Base-by-base conservation (phyloP, 1,284 basidiomycete genomes). In the Erythrobasidium hasegawianum region DNA sequence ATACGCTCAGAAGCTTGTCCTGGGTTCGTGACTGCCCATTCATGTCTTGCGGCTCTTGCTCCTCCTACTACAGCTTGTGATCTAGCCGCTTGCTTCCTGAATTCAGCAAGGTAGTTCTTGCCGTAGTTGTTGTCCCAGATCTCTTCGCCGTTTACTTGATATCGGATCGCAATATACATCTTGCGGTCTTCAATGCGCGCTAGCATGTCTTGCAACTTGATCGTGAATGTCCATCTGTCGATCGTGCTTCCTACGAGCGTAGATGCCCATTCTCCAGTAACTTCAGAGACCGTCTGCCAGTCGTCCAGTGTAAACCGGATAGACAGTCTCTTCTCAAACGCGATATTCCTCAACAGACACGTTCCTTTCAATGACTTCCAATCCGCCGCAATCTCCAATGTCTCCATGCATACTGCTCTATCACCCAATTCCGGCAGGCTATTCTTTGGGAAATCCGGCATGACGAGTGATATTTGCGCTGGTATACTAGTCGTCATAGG, bases 201-300 rank as follows among this genome's bases (percentile, higher is more conserved):
- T 66, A 79, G 75, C 66, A 77, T 73, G 72, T 83, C 82, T 58
- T 79, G 78, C 40, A 83, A 76, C 73, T 81, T 81, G 76, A 83
- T 78, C 26, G 74, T 74, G 71, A 83, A 83, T 20, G 75, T 72
- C 75, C 83, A 83, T 18, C 81, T 77, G 75, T 94, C 91, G 74
- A 85, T 84, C 39, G 75, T 79, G 57, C 81, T 82, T n/a, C 78
- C 78, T 64, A 81, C 80, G 18, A 87, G 76, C 26, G 87, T 86
- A 71, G 87, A 86, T 57, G 84, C 78, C 77, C 90, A 88, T 50
- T 84, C 85, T 24, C 86, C 93, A 0, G 87, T 85, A 53, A 97
- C 89, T 78, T 97, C 94, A 76, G 87, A 91, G 66, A 90, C 94
- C 40, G 94, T 97, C 78, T 92, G 89, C 94, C 95, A 97, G 74